Evolutionary conservation across 495 filamentous ascomycete species (phyloP).

Genomic region (Aspergillus avenaceus): DNA sequence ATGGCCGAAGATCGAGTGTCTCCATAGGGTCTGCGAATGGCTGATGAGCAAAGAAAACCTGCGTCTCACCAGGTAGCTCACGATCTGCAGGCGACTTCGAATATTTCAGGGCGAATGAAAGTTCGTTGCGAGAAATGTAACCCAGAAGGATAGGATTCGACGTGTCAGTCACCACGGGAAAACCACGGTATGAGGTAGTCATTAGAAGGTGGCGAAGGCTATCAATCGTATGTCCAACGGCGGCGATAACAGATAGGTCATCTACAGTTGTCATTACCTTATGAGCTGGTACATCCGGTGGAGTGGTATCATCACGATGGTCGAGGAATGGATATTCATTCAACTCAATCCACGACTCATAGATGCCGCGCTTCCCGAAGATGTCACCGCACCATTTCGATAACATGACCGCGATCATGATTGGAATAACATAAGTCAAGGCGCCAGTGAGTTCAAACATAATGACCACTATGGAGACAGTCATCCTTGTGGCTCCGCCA

Average conservation of each 20-base stretch:
- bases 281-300: slow-evolving; percentile 77
- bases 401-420: slow-evolving; percentile 99
- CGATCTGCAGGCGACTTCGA: slow-evolving; percentile 40
- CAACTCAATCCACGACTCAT: slow-evolving; percentile 96
- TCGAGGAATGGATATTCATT: slow-evolving; percentile 96
- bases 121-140: slow-evolving; percentile 90
- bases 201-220: slow-evolving; percentile 64
- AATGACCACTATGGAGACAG: slow-evolving; percentile 93
- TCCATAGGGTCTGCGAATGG: slow-evolving; percentile 72
- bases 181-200: slow-evolving; percentile 79
- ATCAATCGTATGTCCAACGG: slow-evolving; percentile 77
- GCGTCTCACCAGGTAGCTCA: slow-evolving; percentile 62
- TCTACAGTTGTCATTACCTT: slow-evolving; percentile 91
- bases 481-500: slow-evolving; percentile 97
- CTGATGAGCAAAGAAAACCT: slow-evolving; percentile 80
- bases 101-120: slow-evolving; percentile 69
- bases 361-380: slow-evolving; percentile 90
- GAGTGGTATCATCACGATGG: slow-evolving; percentile 76
- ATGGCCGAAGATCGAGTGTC: slow-evolving; percentile 82
- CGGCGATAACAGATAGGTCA: slow-evolving; percentile 83
- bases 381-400: slow-evolving; percentile 98
- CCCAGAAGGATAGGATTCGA: slow-evolving; percentile 69
- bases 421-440: slow-evolving; percentile 92
- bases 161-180: slow-evolving; percentile 80
- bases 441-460: slow-evolving; percentile 99